A percentile compares a stretch with the other conserved stretches of the same genome.
These are phyloP conservation scores for Paecilomyces formosus DNA, from an alignment of 2,329 filamentous ascomycete genomes.

Conservation along the genomic window DNA sequence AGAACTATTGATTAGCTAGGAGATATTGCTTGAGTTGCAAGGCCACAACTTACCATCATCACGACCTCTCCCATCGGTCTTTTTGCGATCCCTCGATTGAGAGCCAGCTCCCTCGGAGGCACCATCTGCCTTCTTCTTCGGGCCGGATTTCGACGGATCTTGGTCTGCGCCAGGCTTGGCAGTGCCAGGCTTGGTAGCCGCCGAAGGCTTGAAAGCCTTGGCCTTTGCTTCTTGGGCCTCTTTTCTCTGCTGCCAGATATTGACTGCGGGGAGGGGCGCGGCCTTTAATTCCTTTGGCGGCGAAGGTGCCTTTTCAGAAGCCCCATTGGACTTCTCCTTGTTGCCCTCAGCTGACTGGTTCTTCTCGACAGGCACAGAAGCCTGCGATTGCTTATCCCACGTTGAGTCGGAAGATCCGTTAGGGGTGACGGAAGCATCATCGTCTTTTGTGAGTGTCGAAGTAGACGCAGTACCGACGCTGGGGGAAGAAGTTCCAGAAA, in stretches of 20 bases:
- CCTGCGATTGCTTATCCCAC: slow-evolving; percentile 60
- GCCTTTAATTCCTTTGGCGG: slow-evolving; percentile 62
- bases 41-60: slow-evolving; percentile 24
- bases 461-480: slow-evolving; percentile 48
- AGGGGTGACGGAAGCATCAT: slow-evolving; percentile 53
- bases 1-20: slow-evolving; percentile 1
- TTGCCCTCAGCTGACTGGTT: slow-evolving; percentile 35
- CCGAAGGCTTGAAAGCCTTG: slow-evolving; percentile 30
- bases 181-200: slow-evolving; percentile 11
- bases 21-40: not conserved
- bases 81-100: slow-evolving; percentile 25
- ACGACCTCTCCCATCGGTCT: slow-evolving; percentile 33
- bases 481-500: slow-evolving; percentile 44
- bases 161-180: slow-evolving; percentile 30
- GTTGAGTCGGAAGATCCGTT: slow-evolving; percentile 59
- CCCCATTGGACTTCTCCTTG: slow-evolving; percentile 47
- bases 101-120: slow-evolving; percentile 13
- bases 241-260: slow-evolving; percentile 77
- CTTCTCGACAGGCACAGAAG: slow-evolving; percentile 56
- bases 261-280: slow-evolving; percentile 74
- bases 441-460: slow-evolving; percentile 49
- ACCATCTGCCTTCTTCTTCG: slow-evolving; percentile 32
- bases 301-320: slow-evolving; percentile 53
- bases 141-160: slow-evolving; percentile 29
- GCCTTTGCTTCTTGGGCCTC: slow-evolving; percentile 53